These are phyloP conservation scores for Alternaria sp. DNA, from an alignment of 2,329 filamentous ascomycete species.

Conservation along the genomic window DNA sequence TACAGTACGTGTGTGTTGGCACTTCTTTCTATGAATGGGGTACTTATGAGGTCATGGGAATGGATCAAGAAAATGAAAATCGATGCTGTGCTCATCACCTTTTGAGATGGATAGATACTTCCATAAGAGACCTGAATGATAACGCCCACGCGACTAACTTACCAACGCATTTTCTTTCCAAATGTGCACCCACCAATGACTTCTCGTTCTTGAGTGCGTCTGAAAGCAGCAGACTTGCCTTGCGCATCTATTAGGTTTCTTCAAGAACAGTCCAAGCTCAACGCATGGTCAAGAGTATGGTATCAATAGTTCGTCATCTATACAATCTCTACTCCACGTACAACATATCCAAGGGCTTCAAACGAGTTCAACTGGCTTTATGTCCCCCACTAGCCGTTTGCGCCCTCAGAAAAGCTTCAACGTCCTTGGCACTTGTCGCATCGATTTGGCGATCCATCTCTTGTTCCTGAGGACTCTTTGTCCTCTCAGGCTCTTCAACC, in stretches of 20 bases:
- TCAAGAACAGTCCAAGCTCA: not conserved
- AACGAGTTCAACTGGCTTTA: not conserved
- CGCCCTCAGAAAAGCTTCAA: slow-evolving; percentile 44
- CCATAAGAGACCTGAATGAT: not conserved
- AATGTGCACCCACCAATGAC: not conserved
- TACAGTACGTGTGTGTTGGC: not conserved
- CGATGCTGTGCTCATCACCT: not conserved
- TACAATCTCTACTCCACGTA: not conserved
- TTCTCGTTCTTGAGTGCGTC: not conserved
- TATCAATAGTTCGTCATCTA: not conserved
- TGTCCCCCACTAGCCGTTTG: slow-evolving; percentile 16
- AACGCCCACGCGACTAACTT: not conserved
- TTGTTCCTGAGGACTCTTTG: slow-evolving; percentile 41
- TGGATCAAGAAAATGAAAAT: not conserved
- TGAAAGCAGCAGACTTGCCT: not conserved
- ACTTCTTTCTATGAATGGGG: not conserved
- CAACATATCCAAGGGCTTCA: not conserved
- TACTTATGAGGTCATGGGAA: not conserved
- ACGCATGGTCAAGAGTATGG: not conserved
- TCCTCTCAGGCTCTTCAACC: slow-evolving; percentile 15
- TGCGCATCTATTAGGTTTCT: not conserved
- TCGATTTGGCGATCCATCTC: slow-evolving; percentile 41
- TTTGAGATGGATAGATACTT: not conserved
- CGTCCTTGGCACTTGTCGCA: slow-evolving; percentile 31
- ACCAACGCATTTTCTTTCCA: not conserved